These are phyloP conservation scores for Synchytrium microbalum DNA, from an alignment of 371 early-diverging fungal genomes.

Conservation along the genomic window DNA sequence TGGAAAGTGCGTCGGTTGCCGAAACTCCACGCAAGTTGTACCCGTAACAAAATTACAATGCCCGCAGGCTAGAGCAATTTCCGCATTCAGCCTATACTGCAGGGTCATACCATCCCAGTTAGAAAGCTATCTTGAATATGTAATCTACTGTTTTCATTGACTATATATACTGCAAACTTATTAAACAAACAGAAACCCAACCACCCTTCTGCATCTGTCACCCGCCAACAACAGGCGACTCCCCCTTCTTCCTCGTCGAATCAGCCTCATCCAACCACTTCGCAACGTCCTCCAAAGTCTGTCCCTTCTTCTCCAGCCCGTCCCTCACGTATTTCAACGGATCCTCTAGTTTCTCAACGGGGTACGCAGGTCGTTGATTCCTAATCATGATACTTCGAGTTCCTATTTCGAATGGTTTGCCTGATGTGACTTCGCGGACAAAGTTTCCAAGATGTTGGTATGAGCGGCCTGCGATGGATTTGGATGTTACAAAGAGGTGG, in stretches of 20 bases:
- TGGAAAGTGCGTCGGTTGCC: no score
- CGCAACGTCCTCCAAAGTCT: not conserved
- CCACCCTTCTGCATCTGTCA: no score
- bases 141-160: no score
- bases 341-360: not conserved
- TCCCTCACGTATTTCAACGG: not conserved
- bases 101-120: no score
- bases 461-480: not conserved
- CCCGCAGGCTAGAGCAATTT: no score
- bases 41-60: no score
- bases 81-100: no score
- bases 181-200: no score
- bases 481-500: not conserved
- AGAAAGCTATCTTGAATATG: no score
- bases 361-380: not conserved
- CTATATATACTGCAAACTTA: no score
- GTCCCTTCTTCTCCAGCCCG: not conserved
- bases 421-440: not conserved
- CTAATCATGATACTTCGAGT: not conserved
- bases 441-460: not conserved
- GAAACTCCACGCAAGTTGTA: no score
- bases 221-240: not conserved
- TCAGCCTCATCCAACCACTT: not conserved
- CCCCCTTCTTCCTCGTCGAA: not conserved
- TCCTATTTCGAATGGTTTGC: not conserved